Evolutionary conservation across 164 flowering plant genomes (phyloP).

Genomic region (Tetracentron sinense): DNA sequence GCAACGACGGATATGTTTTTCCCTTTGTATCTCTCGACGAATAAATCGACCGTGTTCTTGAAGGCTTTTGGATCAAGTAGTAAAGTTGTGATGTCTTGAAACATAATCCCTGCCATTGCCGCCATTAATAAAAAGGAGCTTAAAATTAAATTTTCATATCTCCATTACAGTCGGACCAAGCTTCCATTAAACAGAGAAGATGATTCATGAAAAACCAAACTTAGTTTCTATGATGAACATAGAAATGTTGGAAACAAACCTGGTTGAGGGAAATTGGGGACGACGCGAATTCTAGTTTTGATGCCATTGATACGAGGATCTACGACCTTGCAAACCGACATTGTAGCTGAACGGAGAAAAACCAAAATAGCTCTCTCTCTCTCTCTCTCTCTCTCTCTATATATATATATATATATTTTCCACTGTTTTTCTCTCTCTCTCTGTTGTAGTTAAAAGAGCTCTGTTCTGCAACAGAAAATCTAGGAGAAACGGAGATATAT

Average conservation of each 20-base stretch:
- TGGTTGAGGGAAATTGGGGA: slow-evolving; percentile 84
- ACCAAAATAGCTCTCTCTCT: background rate
- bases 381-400: slow-evolving; percentile 8
- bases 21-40: slow-evolving; percentile 79
- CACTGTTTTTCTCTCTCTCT: no score
- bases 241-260: slow-evolving; percentile 30
- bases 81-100: slow-evolving; percentile 87
- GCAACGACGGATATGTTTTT: slow-evolving; percentile 87
- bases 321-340: slow-evolving; percentile 50
- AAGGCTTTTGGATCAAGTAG: slow-evolving; percentile 79
- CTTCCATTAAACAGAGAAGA: background rate
- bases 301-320: slow-evolving; percentile 76
- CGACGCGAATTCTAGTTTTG: slow-evolving; percentile 68
- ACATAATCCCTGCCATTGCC: slow-evolving; percentile 73
- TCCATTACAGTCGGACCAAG: no score
- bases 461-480: background rate
- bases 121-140: no score
- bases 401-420: no score
- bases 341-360: slow-evolving; percentile 25
- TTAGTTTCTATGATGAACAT: background rate
- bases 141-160: no score
- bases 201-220: background rate
- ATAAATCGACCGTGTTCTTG: slow-evolving; percentile 85
- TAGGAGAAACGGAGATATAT: background rate
- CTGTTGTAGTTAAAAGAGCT: background rate